Evolutionary conservation across 768 basidiomycete species (phyloP).

Genomic region (Lactarius tabidus): DNA sequence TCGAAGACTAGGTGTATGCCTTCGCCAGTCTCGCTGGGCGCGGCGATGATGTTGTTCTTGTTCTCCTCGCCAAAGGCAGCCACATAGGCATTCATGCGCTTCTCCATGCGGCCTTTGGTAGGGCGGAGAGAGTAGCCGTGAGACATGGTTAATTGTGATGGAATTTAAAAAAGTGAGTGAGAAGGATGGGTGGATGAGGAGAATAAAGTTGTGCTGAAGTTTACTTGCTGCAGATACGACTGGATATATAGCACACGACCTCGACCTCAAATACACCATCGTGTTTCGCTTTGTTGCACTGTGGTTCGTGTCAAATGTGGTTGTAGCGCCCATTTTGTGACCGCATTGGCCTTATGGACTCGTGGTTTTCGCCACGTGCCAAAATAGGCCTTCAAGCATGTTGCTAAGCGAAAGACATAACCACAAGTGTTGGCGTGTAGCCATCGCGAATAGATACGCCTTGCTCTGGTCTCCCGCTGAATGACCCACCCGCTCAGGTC

Average conservation of each 20-base stretch:
- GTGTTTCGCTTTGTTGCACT: conserved; percentile 1
- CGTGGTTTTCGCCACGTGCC: not conserved
- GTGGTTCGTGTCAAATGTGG: not conserved
- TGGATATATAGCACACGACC: not conserved
- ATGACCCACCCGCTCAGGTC: not conserved
- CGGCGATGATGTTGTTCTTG: conserved; percentile 1
- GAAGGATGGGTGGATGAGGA: not conserved
- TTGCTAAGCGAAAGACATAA: not conserved
- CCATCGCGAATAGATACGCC: not conserved
- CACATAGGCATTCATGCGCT: conserved; percentile 3
- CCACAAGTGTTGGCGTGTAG: not conserved
- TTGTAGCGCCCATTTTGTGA: not conserved
- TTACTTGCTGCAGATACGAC: not conserved
- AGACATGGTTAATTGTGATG: conserved; percentile 5
- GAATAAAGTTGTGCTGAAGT: not conserved
- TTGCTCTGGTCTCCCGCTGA: not conserved
- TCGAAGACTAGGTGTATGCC: conserved; percentile 6
- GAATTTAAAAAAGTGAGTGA: not conserved
- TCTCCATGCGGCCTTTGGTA: conserved; percentile 1
- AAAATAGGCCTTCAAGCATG: not conserved
- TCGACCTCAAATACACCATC: not conserved
- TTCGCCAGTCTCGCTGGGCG: conserved; percentile 5
- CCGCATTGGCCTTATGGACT: not conserved
- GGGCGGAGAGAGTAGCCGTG: conserved; percentile 10
- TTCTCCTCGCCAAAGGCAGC: conserved; percentile 11